Base-by-base conservation (phyloP, 2,329 filamentous ascomycete species). In the Cladosporium sp. region DNA sequence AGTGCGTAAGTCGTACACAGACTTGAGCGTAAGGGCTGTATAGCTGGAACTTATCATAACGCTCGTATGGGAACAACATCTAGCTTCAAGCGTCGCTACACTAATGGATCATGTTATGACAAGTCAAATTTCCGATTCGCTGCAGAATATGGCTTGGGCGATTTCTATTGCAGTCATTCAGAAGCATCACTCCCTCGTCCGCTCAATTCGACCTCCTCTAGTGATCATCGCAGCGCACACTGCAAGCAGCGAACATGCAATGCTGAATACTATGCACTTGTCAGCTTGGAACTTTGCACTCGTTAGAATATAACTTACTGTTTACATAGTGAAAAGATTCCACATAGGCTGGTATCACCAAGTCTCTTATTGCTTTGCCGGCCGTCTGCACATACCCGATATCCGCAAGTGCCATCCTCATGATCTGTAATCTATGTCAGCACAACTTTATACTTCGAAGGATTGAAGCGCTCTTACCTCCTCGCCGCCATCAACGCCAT, bases 361-460 rank as follows among this genome's bases (percentile, higher is more conserved):
- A 58, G 14, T 65, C 50, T 28, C 69, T 61, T 2, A 73, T 67
- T 18, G 65, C 46, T 11, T 68, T 64, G 26, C 63, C 67, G 18
- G 71, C 66, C 14, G 69, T 66, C 40, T 71, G 71, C 6, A 82
- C 77, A 65, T 80, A 82, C 1, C 74, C 72, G 10, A 80, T 78
- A 59, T 80, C 77, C 0, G 76, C 77, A 31, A 78, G 74, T 1
- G 79, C 78, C 21, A 76, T 75, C 55, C 71, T 69, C 63, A 82
- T 80, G n/a, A 82, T 78, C 78, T 81, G 64, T n/a, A 3, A 6
- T 14, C 16, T 23, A 12, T 14, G 46, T 46, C 49, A 64, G 62
- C 33, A 67, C 18, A 2, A 5, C 4, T 10, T 21, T 49, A 56
- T 50, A 50, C 8, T 26, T 28, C 8, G 44, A 29, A 29, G 18